phyloP scores from a whole-genome alignment of 371 early-diverging fungal genomes.

The Quaeritorhiza haematococci region DNA sequence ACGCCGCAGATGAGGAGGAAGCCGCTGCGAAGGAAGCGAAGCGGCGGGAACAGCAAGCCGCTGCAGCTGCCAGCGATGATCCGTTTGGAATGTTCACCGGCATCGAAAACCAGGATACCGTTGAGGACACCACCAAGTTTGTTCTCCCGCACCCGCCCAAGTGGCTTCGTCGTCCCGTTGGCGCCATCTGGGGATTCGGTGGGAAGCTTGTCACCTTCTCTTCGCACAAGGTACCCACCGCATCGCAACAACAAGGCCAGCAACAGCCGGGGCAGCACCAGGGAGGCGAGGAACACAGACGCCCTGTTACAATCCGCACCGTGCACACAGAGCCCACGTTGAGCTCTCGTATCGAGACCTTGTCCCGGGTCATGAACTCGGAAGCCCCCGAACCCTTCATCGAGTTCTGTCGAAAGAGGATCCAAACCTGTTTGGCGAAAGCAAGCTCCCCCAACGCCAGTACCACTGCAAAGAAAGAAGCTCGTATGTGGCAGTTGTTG shows the following conservation, averaged over 20 bases:
- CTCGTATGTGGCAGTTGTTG: constrained; percentile 80
- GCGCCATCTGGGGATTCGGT: constrained; percentile 87
- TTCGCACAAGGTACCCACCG: constrained; percentile 35
- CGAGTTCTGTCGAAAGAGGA: constrained; percentile 22
- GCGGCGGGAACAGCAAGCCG: background rate
- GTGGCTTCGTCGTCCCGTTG: constrained; percentile 90
- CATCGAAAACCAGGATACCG: constrained; percentile 8
- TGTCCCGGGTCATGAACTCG: constrained; percentile 58
- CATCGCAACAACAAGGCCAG: constrained; percentile 17
- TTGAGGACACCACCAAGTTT: constrained; percentile 31
- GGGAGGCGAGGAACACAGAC: constrained; percentile 35
- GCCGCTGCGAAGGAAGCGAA: background rate
- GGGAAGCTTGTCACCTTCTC: constrained; percentile 75
- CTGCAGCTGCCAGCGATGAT: too few relatives aligned
- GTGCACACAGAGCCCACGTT: constrained; percentile 65
- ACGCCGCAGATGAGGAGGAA: background rate
- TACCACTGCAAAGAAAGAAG: constrained; percentile 29
- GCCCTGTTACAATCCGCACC: constrained; percentile 21
- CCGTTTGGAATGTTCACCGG: constrained; percentile 9
- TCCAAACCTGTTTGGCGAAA: too few relatives aligned
- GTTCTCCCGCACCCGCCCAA: constrained; percentile 84
- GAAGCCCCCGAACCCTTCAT: too few relatives aligned
- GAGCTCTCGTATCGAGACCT: constrained; percentile 55
- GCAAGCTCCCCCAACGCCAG: constrained; percentile 33
- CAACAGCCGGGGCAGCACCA: constrained; percentile 31